phyloP scores from a whole-genome alignment of 345 rosid species.

The Gossypium sturtianum region DNA sequence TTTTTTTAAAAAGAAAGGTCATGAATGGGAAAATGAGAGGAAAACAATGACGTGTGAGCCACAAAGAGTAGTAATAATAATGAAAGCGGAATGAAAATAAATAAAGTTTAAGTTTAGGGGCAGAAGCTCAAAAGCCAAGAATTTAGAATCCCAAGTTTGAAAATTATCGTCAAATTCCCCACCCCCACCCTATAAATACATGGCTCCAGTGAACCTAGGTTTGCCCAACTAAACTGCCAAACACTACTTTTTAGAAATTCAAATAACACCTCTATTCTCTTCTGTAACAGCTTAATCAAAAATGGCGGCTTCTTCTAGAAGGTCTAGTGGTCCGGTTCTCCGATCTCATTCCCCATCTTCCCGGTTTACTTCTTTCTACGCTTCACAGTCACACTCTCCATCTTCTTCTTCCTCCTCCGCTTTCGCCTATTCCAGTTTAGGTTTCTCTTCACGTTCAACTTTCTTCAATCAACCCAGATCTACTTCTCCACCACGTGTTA shows the following conservation, averaged over 20 bases:
- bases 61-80: background rate
- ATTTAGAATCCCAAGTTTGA: background rate
- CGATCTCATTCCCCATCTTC: constrained; percentile 41
- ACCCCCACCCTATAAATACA: constrained; percentile 33
- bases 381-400: constrained; percentile 6
- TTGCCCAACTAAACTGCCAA: constrained; percentile 44
- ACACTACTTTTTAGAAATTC: constrained; percentile 3
- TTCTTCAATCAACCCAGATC: constrained; percentile 37
- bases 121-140: background rate
- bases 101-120: constrained; percentile 6
- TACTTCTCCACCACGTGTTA: constrained; percentile 46
- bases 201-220: constrained; percentile 33
- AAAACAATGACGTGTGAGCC: background rate
- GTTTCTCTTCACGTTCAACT: constrained; percentile 42
- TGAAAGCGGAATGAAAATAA: background rate
- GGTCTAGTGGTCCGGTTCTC: constrained; percentile 29
- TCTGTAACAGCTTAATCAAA: background rate
- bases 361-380: constrained; percentile 24
- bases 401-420: constrained; percentile 29
- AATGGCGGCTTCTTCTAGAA: constrained; percentile 55
- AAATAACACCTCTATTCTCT: background rate
- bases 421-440: constrained; percentile 43
- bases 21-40: background rate
- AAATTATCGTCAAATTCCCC: constrained; percentile 14
- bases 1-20: background rate